phyloP scores from a whole-genome alignment of 2,329 filamentous ascomycete genomes.

The Metarhizium robertsii region DNA sequence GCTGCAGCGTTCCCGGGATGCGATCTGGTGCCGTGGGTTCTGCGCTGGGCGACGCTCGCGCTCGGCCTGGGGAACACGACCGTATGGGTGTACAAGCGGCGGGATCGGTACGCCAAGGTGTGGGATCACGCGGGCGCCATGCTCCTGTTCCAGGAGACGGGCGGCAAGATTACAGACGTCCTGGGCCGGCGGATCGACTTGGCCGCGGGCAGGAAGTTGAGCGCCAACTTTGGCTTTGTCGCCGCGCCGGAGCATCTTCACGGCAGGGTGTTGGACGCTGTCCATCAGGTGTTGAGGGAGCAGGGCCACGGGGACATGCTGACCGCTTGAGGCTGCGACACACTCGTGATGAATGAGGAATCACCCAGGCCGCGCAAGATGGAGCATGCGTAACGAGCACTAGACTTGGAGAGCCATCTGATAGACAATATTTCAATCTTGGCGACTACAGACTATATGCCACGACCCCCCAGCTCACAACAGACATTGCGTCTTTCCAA shows the following conservation, averaged over 20 bases:
- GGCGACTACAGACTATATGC: too few species aligned
- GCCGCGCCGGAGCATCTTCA: slow-evolving; percentile 39
- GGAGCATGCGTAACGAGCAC: not conserved
- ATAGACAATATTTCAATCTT: not conserved
- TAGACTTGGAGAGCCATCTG: not conserved
- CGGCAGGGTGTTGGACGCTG: slow-evolving; percentile 45
- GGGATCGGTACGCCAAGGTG: slow-evolving; percentile 40
- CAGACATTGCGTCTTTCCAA: too few species aligned
- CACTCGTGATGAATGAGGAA: not conserved
- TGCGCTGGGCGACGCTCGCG: slow-evolving; percentile 44
- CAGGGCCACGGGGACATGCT: slow-evolving; percentile 18
- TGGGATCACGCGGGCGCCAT: slow-evolving; percentile 55
- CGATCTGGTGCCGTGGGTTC: slow-evolving; percentile 48
- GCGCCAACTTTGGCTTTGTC: slow-evolving; percentile 45
- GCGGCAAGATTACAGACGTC: slow-evolving; percentile 45
- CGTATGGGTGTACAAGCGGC: slow-evolving; percentile 45
- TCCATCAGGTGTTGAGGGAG: slow-evolving; percentile 62
- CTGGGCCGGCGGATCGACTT: slow-evolving; percentile 42
- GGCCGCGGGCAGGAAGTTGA: slow-evolving; percentile 37
- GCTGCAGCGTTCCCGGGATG: slow-evolving; percentile 33
- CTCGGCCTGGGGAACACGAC: slow-evolving; percentile 44
- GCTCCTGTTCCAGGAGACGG: slow-evolving; percentile 47
- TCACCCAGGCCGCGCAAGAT: not conserved
- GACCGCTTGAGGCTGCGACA: not conserved
- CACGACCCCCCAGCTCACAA: not conserved